Conservation (phyloP, 805 yeast genomes). For the Jamesozyma piceae region DNA sequence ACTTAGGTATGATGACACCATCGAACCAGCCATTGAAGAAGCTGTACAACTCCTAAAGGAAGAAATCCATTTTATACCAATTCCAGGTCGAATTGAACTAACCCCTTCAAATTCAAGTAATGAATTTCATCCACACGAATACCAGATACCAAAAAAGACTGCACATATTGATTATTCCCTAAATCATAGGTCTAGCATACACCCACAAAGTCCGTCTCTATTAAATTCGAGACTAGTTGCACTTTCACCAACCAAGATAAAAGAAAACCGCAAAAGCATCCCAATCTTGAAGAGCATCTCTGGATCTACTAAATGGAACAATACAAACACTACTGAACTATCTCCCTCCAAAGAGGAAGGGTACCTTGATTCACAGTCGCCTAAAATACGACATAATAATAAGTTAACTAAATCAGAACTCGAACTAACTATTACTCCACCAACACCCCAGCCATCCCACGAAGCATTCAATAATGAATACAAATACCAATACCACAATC, state of each 20-base stretch:
- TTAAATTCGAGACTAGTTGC: not conserved
- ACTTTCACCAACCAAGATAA: not conserved
- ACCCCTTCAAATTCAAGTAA: not conserved
- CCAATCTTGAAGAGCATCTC: constrained; percentile 1
- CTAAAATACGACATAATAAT: not conserved
- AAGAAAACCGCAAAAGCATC: not conserved
- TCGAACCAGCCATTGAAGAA: constrained; percentile 16
- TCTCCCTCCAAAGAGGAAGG: not conserved
- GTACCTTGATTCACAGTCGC: not conserved
- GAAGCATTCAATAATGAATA: not conserved
- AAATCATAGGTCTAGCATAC: not conserved
- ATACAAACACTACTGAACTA: not conserved
- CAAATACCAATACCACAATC: not conserved
- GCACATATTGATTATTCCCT: not conserved
- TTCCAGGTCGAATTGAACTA: not conserved
- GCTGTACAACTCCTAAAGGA: constrained; percentile 15
- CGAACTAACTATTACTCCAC: not conserved
- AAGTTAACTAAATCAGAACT: constrained; percentile 1
- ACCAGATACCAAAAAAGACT: constrained; percentile 8
- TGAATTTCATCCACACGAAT: constrained; percentile 12
- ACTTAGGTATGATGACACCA: constrained; percentile 2
- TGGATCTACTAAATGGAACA: not conserved
- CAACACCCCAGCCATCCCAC: not conserved
- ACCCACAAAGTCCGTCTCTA: constrained; percentile 1
- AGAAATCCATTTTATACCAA: constrained; percentile 6